Evolutionary conservation across 805 yeast genomes (phyloP).

Genomic region (Candida nitratophila): DNA sequence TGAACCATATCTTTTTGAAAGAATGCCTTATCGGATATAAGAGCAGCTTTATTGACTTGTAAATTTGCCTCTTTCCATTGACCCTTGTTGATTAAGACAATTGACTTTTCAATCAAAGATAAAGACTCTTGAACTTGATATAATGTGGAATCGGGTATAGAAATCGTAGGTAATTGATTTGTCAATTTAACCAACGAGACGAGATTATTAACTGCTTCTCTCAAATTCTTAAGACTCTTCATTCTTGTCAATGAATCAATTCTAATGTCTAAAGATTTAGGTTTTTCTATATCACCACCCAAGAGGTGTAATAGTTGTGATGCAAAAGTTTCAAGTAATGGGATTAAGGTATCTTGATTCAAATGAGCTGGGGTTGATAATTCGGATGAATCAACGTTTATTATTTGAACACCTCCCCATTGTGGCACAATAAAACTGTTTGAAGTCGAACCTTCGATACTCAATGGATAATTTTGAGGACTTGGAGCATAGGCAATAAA

Average conservation of each 20-base stretch:
- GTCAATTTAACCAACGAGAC: slow-evolving; percentile 66
- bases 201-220: slow-evolving; percentile 59
- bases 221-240: slow-evolving; percentile 50
- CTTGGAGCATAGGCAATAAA: slow-evolving; percentile 64
- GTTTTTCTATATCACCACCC: slow-evolving; percentile 50
- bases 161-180: slow-evolving; percentile 64
- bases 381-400: slow-evolving; percentile 28
- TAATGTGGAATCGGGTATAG: slow-evolving; percentile 72
- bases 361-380: slow-evolving; percentile 18
- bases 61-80: slow-evolving; percentile 32
- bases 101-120: slow-evolving; percentile 29
- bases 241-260: slow-evolving; percentile 61
- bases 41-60: slow-evolving; percentile 45
- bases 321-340: slow-evolving; percentile 61
- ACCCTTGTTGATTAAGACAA: slow-evolving; percentile 23
- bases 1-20: slow-evolving; percentile 94
- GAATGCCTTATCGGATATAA: slow-evolving; percentile 67
- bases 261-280: slow-evolving; percentile 54
- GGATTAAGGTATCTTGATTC: slow-evolving; percentile 39
- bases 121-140: slow-evolving; percentile 50
- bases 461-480: slow-evolving; percentile 37
- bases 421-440: slow-evolving; percentile 76
- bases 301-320: slow-evolving; percentile 67
- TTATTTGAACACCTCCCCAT: slow-evolving; percentile 75
- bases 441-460: slow-evolving; percentile 36